Evolutionary conservation across 495 filamentous ascomycete genomes (phyloP).

Genomic region (Melanomma pulvis-pyrius): DNA sequence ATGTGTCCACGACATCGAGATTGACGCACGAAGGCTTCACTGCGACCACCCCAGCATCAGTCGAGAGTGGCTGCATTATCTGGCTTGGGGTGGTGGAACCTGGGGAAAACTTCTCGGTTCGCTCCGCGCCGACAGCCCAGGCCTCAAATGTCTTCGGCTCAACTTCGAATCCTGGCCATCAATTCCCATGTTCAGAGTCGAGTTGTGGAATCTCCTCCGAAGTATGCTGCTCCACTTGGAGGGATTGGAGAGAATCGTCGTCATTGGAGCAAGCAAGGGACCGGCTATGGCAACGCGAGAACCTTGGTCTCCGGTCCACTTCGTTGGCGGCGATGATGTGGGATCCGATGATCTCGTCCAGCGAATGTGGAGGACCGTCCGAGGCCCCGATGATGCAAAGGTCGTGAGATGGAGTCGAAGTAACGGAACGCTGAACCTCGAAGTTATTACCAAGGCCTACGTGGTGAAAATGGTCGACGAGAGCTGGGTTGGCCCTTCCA

Average conservation of each 20-base stretch:
- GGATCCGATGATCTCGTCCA: slow-evolving; percentile 26
- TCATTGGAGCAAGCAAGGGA: slow-evolving; percentile 26
- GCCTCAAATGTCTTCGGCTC: slow-evolving; percentile 23
- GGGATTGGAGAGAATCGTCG: slow-evolving; percentile 24
- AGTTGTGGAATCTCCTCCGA: slow-evolving; percentile 31
- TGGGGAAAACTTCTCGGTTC: slow-evolving; percentile 25
- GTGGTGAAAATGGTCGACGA: slow-evolving; percentile 13
- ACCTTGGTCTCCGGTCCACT: slow-evolving; percentile 34
- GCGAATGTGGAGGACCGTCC: slow-evolving; percentile 26
- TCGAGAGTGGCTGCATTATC: slow-evolving; percentile 32
- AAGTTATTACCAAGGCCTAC: slow-evolving; percentile 21
- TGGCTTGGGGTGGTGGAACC: slow-evolving; percentile 12
- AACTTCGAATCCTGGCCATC: slow-evolving; percentile 29
- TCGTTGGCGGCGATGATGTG: slow-evolving; percentile 32
- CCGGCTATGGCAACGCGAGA: slow-evolving; percentile 18
- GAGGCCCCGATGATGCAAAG: slow-evolving; percentile 8
- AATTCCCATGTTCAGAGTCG: slow-evolving; percentile 21
- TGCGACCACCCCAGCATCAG: slow-evolving; percentile 10
- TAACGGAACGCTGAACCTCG: slow-evolving; percentile 17
- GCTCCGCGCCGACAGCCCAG: slow-evolving; percentile 12
- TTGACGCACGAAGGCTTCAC: slow-evolving; percentile 26
- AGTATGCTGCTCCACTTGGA: slow-evolving; percentile 17
- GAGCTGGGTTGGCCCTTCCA: neutral
- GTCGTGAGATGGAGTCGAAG: slow-evolving; percentile 28
- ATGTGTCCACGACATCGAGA: slow-evolving; percentile 23